phyloP scores from a whole-genome alignment of 164 flowering plant genomes.

The Tetracentron sinense region DNA sequence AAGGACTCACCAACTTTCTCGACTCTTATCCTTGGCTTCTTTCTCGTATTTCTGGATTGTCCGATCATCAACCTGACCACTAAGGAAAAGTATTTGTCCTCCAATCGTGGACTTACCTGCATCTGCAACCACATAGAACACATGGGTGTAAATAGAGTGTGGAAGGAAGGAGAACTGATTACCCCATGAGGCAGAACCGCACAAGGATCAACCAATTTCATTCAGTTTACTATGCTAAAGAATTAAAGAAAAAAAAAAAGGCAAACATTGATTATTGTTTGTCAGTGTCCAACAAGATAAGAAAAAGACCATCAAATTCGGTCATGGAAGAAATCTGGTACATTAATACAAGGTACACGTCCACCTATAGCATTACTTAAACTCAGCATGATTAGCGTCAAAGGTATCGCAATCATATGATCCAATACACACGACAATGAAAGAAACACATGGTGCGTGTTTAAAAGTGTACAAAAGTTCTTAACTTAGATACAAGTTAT shows the following conservation, averaged over 20 bases:
- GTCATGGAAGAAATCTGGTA: too few relatives aligned
- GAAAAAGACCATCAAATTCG: too few relatives aligned
- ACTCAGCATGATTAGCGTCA: background rate
- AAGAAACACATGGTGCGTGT: background rate
- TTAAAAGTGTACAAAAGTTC: too few relatives aligned
- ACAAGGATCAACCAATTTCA: background rate
- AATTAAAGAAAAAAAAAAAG: too few relatives aligned
- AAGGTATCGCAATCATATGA: background rate
- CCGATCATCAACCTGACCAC: slow-evolving; percentile 98
- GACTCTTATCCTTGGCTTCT: slow-evolving; percentile 95
- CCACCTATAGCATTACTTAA: background rate
- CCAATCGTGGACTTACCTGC: slow-evolving; percentile 97
- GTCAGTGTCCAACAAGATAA: too few relatives aligned
- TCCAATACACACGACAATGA: background rate
- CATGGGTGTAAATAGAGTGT: background rate
- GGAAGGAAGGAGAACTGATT: too few relatives aligned
- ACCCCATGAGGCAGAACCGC: background rate
- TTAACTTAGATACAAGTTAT: too few relatives aligned
- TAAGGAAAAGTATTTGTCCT: slow-evolving; percentile 90
- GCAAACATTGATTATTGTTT: too few relatives aligned
- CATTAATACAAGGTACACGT: background rate
- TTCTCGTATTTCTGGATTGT: slow-evolving; percentile 96
- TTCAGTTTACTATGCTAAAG: background rate
- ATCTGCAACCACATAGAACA: slow-evolving; percentile 44
- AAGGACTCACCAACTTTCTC: slow-evolving; percentile 90